phyloP scores from a whole-genome alignment of 2,329 filamentous ascomycete genomes.

The Davidsoniella virescens region DNA sequence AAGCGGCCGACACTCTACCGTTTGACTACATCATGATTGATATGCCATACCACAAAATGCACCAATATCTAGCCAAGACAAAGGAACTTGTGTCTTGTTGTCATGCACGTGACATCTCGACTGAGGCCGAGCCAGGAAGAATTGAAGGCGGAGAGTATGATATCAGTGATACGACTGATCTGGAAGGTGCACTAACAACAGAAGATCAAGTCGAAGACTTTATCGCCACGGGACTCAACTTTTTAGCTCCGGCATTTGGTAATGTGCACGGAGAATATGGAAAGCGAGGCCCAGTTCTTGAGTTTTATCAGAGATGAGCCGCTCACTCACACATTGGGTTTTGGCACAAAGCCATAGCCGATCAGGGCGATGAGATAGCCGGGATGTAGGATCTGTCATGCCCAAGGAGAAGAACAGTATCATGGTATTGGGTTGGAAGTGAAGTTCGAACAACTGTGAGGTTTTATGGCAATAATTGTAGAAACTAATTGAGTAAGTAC shows the following conservation, averaged over 20 bases:
- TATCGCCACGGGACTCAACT: conserved; percentile 54
- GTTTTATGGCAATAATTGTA: too few relatives aligned
- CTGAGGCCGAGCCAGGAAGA: conserved; percentile 52
- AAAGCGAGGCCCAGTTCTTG: conserved; percentile 42
- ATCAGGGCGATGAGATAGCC: too few relatives aligned
- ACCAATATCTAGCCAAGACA: conserved; percentile 50
- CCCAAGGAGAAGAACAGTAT: too few relatives aligned
- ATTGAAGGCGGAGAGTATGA: conserved; percentile 55
- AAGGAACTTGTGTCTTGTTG: conserved; percentile 44
- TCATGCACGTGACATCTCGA: conserved; percentile 45
- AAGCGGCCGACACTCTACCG: conserved; percentile 35
- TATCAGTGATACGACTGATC: conserved; percentile 40
- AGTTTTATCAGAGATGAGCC: too few relatives aligned
- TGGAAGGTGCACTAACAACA: conserved; percentile 41
- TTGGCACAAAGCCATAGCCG: too few relatives aligned
- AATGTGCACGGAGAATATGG: conserved; percentile 65
- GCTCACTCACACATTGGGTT: too few relatives aligned
- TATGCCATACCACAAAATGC: conserved; percentile 57
- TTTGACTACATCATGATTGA: conserved; percentile 66
- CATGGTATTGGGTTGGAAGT: too few relatives aligned
- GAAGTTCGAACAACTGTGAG: too few relatives aligned
- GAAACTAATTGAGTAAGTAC: too few relatives aligned
- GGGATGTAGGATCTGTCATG: too few relatives aligned
- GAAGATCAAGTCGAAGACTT: conserved; percentile 55
- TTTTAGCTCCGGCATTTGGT: conserved; percentile 58